These are phyloP conservation scores for Fraxinus quadrangulata DNA, from an alignment of 257 asterid genomes.

Conservation along the genomic window DNA sequence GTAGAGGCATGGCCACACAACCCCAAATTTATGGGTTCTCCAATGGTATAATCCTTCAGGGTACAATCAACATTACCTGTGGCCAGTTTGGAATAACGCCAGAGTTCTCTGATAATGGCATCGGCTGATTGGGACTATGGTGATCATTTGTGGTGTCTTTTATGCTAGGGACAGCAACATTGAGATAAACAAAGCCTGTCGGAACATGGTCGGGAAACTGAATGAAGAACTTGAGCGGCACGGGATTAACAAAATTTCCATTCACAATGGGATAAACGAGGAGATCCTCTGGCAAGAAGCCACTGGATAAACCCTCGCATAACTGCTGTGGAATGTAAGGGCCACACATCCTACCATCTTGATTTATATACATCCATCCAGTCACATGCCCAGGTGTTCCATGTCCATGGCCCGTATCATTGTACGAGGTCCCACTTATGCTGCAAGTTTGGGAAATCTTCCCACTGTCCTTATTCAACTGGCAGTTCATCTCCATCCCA, in stretches of 20 bases:
- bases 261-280: conserved; percentile 74
- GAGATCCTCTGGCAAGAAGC: conserved; percentile 80
- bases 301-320: conserved; percentile 74
- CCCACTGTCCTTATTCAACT: conserved; percentile 32
- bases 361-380: conserved; percentile 96
- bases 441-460: conserved; percentile 22
- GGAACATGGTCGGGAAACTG: conserved; percentile 82
- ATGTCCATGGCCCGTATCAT: conserved; percentile 20
- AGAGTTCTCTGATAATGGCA: conserved; percentile 23
- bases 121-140: conserved; percentile 26
- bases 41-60: background rate
- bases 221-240: conserved; percentile 71
- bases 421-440: conserved; percentile 25
- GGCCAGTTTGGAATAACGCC: conserved; percentile 26
- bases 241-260: conserved; percentile 59
- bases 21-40: background rate
- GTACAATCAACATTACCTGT: conserved; percentile 35
- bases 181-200: conserved; percentile 71
- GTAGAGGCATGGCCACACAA: background rate
- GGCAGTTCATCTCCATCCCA: conserved; percentile 37
- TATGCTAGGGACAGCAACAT: conserved; percentile 26
- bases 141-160: conserved; percentile 30
- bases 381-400: conserved; percentile 39
- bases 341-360: conserved; percentile 86
- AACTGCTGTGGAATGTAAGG: conserved; percentile 87